Percentiles rank a stretch among this genome's conserved stretches.
These are phyloP conservation scores for Gossypium bickii DNA, from an alignment of 345 rosid species.

Conservation along the genomic window DNA sequence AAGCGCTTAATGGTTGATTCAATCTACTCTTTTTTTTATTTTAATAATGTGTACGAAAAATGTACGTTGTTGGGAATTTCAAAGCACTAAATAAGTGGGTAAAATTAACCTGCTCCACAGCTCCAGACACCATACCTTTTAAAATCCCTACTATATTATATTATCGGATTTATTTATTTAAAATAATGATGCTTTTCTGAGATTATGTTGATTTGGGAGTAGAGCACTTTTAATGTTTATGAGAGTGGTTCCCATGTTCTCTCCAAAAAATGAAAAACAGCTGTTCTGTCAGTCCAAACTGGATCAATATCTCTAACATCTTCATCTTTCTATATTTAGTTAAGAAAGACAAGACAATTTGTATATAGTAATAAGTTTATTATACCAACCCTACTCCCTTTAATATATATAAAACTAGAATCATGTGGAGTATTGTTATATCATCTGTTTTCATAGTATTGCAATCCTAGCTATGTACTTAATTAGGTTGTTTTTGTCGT, in stretches of 20 bases:
- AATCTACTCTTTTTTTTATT: background rate
- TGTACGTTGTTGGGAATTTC: background rate
- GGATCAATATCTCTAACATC: background rate
- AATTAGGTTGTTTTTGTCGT: background rate
- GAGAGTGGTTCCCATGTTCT: constrained; percentile 3
- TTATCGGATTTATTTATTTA: too few relatives aligned
- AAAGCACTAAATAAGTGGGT: background rate
- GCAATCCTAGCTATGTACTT: background rate
- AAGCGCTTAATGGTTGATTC: too few relatives aligned
- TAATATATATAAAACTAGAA: background rate
- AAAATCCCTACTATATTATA: too few relatives aligned
- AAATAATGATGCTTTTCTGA: background rate
- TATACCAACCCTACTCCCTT: too few relatives aligned
- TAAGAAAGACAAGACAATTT: too few relatives aligned
- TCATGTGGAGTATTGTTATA: background rate
- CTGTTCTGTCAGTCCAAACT: background rate
- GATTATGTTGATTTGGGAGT: background rate
- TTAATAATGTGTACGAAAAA: constrained; percentile 1
- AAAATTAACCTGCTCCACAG: background rate
- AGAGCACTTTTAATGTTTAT: background rate
- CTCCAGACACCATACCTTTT: background rate
- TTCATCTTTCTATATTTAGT: background rate
- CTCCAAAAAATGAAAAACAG: background rate
- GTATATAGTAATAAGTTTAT: too few relatives aligned
- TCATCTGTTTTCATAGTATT: background rate